Evolutionary conservation across 1,139 yeast genomes (phyloP).

Genomic region (Debaryomyces robertsiae): DNA sequence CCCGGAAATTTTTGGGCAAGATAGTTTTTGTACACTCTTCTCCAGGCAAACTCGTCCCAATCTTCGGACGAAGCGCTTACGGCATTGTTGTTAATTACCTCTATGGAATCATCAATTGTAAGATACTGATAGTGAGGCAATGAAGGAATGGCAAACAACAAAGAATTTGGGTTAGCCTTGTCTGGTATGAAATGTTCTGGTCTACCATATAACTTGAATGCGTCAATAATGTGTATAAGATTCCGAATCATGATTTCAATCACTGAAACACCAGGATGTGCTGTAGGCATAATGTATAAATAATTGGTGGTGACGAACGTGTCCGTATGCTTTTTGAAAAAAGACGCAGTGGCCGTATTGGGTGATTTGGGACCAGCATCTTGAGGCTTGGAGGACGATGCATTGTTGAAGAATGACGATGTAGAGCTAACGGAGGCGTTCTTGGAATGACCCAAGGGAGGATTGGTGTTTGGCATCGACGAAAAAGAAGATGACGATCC

Average conservation of each 20-base stretch:
- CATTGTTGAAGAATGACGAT: conserved; percentile 29
- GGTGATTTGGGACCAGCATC: conserved; percentile 19
- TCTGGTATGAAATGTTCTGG: conserved; percentile 52
- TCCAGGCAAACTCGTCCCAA: conserved; percentile 48
- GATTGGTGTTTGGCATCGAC: conserved; percentile 19
- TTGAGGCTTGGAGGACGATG: conserved; percentile 25
- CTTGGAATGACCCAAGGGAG: conserved; percentile 23
- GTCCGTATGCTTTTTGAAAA: conserved; percentile 29
- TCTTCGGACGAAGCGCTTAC: conserved; percentile 30
- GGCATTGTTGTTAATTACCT: conserved; percentile 34
- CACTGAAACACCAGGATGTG: conserved; percentile 60
- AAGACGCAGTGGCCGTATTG: conserved; percentile 20
- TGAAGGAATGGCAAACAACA: conserved; percentile 59
- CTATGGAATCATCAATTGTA: conserved; percentile 40
- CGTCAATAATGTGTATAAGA: conserved; percentile 54
- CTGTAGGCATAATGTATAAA: conserved; percentile 53
- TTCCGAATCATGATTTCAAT: conserved; percentile 59
- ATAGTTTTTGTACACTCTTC: conserved; percentile 36
- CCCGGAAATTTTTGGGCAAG: conserved; percentile 15
- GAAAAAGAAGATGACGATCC: conserved; percentile 15
- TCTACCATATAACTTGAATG: conserved; percentile 57
- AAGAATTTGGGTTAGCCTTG: conserved; percentile 45
- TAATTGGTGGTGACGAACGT: conserved; percentile 39
- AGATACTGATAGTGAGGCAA: conserved; percentile 57
- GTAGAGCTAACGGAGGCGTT: conserved; percentile 27